Evolutionary conservation across 2,329 filamentous ascomycete genomes (phyloP), one percentile per base, ranked within the genome.

Genomic region (Epichloe elymi): DNA sequence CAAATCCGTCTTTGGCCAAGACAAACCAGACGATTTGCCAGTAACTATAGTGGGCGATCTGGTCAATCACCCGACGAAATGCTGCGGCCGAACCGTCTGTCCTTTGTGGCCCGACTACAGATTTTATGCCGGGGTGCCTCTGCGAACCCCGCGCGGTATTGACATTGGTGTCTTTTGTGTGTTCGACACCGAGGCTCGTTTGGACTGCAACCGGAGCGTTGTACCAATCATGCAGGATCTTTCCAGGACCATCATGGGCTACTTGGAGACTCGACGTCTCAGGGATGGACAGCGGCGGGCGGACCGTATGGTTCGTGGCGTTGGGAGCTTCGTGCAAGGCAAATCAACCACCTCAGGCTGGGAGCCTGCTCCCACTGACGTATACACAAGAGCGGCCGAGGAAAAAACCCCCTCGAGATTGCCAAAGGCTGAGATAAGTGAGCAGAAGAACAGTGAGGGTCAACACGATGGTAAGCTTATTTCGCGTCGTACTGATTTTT

Each of bases 121-220:
- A 1, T 73, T 73, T 50, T 73, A 71, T 42, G 68, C 68, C 0
- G 70, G 62, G 0, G 66, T 70, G 0, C 70, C 71, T 2, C 70
- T 73, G 12, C 64, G 67, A 0, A 67, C 67, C 0, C 62, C 57
- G 0, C 56, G 61, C 3, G 70, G 68, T 17, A 65, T 72, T 51
- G 68, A 71, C 47, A 73, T 73, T 4, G 71, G 70, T 3, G 65
- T 68, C 0, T 66, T 65, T 10, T 69, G 65, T 42, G 61, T 71
- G 1, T 56, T 65, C 14, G 54, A 58, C 39, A 46, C 40, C 17
- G 56, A 48, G 37, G 48, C 20, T 4, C 50, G 46, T 41, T 41
- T 17, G 7, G 12, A 15, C 1, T 63, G 66, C 53, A 59, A 59
- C 4, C 58, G 61, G 4, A 41, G 52, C 1, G 54, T 61, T 10